Base-by-base conservation (phyloP, 1,284 basidiomycete species). In the Ceratobasidium sp. region DNA sequence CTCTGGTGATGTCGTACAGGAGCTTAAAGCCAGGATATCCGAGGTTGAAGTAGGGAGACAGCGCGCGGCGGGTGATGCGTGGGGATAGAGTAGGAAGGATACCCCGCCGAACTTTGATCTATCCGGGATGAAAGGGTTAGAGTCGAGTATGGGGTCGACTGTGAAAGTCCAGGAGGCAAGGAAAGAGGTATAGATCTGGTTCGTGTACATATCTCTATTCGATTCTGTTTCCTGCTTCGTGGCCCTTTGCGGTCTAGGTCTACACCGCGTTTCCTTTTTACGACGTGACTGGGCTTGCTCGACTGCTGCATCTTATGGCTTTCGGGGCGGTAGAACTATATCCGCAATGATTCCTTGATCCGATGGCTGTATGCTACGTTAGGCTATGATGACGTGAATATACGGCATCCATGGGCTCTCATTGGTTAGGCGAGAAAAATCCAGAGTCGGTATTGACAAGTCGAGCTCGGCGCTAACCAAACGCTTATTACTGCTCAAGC, bases 11-110 rank as follows among this genome's bases (percentile, higher is more conserved):
- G 92, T 95, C 46, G 92, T 94, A 8, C 90, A 92, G 81, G 93
- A 94, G 83, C 84, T 95, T 79, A 92, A 92, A 82, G 92, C 93
- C 80, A 92, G 94, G 17, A 94, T 94, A 40, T 93, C 91, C 90
- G 91, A 93, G 81, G 93, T 95, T 6, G 88, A 91, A 29, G 91
- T 94, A 83, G 86, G 86, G 81, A 85, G 90, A 81, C 84, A 91
- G 78, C 87, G 86, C 82, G 85, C 91, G 86, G 83, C 82, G 76
- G 62, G 40, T 32, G 40, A n/a, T 64, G 44, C 40, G 40, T 13
- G n/a, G 40, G 44, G 25, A 43, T 8, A 8, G 13, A 44, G 43
- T n/a, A 17, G 40, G 19, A 22, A 34, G 11, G 15, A 15, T 37
- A 44, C 37, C 11, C 51, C 51, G 17, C 66, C 51, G 22, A 40